Evolutionary conservation across 106 monocot species (phyloP).

Genomic region (Gastrodia elata): DNA sequence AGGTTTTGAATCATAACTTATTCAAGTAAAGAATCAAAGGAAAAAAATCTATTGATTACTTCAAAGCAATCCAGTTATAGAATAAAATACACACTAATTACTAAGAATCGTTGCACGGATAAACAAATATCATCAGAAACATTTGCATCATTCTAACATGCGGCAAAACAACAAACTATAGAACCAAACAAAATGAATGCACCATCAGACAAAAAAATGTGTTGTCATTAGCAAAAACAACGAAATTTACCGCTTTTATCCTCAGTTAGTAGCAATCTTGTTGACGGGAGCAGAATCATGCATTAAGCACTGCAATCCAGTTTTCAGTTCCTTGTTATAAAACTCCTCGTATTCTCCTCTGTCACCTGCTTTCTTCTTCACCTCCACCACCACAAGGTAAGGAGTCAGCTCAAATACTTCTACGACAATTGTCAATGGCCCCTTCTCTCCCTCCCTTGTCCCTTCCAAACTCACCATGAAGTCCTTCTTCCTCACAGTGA

Average conservation of each 20-base stretch:
- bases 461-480: conserved; percentile 61
- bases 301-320: conserved; percentile 53
- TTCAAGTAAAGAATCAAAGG: no score
- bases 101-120: not conserved
- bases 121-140: not conserved
- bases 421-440: conserved; percentile 46
- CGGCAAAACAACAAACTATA: not conserved
- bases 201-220: not conserved
- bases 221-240: not conserved
- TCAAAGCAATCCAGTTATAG: no score
- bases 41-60: no score
- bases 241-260: conserved; percentile 11
- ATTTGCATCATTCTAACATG: not conserved
- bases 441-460: conserved; percentile 58
- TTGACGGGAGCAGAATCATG: conserved; percentile 18
- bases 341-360: conserved; percentile 74
- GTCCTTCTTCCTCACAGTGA: conserved; percentile 52
- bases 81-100: no score
- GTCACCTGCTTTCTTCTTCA: conserved; percentile 81
- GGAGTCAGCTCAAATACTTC: conserved; percentile 66
- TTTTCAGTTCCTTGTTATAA: conserved; percentile 64
- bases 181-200: not conserved
- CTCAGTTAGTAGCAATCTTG: conserved; percentile 22
- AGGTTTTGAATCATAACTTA: no score
- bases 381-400: conserved; percentile 48